Evolutionary conservation across 1,139 yeast genomes (phyloP), one percentile per base, ranked within the genome.

Genomic region (Spathaspora sp.): DNA sequence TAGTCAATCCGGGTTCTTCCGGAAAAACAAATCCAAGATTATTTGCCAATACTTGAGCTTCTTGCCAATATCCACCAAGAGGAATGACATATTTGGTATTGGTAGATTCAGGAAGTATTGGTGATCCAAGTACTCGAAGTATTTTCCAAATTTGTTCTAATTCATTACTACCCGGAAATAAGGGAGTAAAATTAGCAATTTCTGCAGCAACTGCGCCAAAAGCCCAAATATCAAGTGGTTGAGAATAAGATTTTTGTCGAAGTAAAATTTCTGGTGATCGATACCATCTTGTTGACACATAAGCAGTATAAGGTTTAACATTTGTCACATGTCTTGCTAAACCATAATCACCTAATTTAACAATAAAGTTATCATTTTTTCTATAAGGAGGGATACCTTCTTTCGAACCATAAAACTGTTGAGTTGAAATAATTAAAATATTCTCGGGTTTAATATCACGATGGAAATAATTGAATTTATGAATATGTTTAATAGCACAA

Each of bases 261-360:
- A 93, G 71, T 39, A 93, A 72, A 39, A 93, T 86, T 64, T 93
- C 99, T 0, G 99, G 99, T 0, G 97, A 84, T 50, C 99, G 74
- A 63, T 93, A 93, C 98, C 98, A 93, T 56, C 99, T 78, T 0
- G 98, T 93, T 0, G 97, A 87, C 7, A 93, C 95, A 58, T 93
- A 93, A 0, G 87, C 81, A 0, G 95, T 85, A 59, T 80, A 88
- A 0, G 82, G 80, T 45, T 74, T 76, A 26, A 60, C 60, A 57
- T 81, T 79, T 40, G 72, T 68, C 13, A 80, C 68, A 52, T 80
- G 82, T 52, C 97, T 79, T 11, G 97, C 88, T 44, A 91, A 75
- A 0, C 99, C 98, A 64, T 88, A 93, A 64, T 93, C 99, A 2
- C 96, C 96, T 42, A 93, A 68, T 63, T 93, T 93, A 24, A 90